Percentiles rank a stretch among this genome's conserved stretches.
Evolutionary conservation across 1,139 yeast genomes (phyloP).

Genomic region (Saccharomyces hybrid): DNA sequence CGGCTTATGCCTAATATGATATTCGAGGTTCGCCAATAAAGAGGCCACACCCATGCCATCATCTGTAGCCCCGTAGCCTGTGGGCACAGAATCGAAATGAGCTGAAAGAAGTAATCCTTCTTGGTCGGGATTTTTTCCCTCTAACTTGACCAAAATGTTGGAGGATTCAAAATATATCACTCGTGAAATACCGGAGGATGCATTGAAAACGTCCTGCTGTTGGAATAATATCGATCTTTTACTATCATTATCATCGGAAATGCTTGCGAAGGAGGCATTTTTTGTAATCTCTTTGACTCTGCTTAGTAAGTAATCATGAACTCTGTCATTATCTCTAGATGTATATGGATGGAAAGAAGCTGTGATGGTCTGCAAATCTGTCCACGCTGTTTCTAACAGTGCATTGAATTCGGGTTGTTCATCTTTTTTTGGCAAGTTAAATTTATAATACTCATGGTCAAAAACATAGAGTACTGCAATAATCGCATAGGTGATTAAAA

Average conservation of each 20-base stretch:
- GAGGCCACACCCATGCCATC: slow-evolving; percentile 92
- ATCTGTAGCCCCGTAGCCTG: slow-evolving; percentile 84
- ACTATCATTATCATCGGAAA: slow-evolving; percentile 48
- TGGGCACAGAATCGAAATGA: slow-evolving; percentile 85
- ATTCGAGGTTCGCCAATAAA: slow-evolving; percentile 59
- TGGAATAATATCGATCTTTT: slow-evolving; percentile 42
- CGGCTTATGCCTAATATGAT: slow-evolving; percentile 45
- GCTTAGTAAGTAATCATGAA: slow-evolving; percentile 56
- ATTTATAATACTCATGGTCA: slow-evolving; percentile 15
- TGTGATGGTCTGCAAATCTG: slow-evolving; percentile 61
- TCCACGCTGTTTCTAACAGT: slow-evolving; percentile 50
- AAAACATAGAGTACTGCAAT: slow-evolving; percentile 16
- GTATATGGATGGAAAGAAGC: slow-evolving; percentile 66
- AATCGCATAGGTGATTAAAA: slow-evolving; percentile 16
- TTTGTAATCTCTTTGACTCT: slow-evolving; percentile 36
- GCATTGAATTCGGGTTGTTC: slow-evolving; percentile 28
- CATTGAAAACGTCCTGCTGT: slow-evolving; percentile 41
- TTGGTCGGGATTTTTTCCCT: slow-evolving; percentile 50
- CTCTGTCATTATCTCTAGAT: slow-evolving; percentile 66
- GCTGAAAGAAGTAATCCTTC: slow-evolving; percentile 74
- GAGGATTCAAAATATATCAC: slow-evolving; percentile 72
- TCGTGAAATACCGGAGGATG: slow-evolving; percentile 35
- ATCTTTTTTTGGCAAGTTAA: slow-evolving; percentile 13
- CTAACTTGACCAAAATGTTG: slow-evolving; percentile 63
- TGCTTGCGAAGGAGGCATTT: slow-evolving; percentile 19